phyloP scores from a whole-genome alignment of 169 alveolate species.

The Cryptosporidium muris region DNA sequence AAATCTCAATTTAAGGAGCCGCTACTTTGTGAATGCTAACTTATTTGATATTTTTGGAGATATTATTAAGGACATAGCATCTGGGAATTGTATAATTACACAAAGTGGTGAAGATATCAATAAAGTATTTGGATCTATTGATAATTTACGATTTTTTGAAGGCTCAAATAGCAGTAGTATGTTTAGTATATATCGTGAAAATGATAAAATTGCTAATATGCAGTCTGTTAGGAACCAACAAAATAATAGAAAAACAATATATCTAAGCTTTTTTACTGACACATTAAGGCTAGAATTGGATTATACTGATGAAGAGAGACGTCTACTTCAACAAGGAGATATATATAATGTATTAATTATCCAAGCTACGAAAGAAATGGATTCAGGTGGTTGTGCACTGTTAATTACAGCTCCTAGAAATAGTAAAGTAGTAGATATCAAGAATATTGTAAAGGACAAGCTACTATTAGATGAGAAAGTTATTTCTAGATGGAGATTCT shows the following conservation, averaged over 20 bases:
- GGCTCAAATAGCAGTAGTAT: slow-evolving; percentile 5
- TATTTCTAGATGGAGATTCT: slow-evolving; percentile 51
- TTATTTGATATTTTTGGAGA: slow-evolving; percentile 1
- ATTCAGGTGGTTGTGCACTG: slow-evolving; percentile 4
- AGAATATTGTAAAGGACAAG: not conserved
- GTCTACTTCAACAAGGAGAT: slow-evolving; percentile 20
- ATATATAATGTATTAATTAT: slow-evolving; percentile 19
- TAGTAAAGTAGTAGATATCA: slow-evolving; percentile 13
- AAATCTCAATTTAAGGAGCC: not conserved
- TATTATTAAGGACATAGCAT: slow-evolving; percentile 2
- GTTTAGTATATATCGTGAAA: slow-evolving; percentile 16
- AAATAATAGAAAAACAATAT: not conserved
- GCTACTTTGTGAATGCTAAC: slow-evolving; percentile 6
- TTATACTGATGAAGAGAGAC: slow-evolving; percentile 28
- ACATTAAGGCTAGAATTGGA: slow-evolving; percentile 44
- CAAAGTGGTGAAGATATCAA: not conserved
- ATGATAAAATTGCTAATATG: slow-evolving; percentile 10
- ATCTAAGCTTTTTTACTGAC: slow-evolving; percentile 26
- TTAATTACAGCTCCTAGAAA: slow-evolving; percentile 1
- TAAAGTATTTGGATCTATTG: not conserved
- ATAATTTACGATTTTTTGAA: slow-evolving; percentile 25
- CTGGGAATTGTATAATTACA: not conserved
- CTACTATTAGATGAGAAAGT: slow-evolving; percentile 26
- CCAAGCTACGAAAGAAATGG: slow-evolving; percentile 19
- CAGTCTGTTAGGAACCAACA: not conserved